Base-by-base conservation (phyloP, 495 filamentous ascomycete genomes). In the Aspergillus bridgeri region DNA sequence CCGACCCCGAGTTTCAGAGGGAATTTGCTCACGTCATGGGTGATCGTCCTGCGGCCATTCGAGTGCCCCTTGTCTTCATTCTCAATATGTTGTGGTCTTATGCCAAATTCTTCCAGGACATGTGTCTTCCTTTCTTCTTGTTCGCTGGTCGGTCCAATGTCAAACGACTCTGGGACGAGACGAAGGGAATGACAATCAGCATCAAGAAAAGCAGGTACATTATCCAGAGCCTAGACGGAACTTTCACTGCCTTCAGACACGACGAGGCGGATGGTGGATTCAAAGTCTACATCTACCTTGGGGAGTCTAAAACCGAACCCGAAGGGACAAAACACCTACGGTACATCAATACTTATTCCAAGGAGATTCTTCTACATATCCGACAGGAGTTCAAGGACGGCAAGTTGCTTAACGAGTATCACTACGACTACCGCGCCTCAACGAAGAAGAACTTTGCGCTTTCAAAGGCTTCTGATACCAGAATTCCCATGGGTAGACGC, bases 1-100 rank as follows among this genome's bases (percentile, higher is more conserved):
- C 82, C 8, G 83, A 86, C 62, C 75, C 79, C 7, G 83, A 86
- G 56, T 84, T 81, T 61, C 83, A 86, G 57, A 68, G 82, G 48
- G 83, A 86, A 51, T 71, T 84, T 50, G 68, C 82, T 13, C 79
- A 79, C 64, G 72, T 79, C 43, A 66, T 78, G n/a, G 59, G 63
- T 38, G 29, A 48, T 5, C 68, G 68, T 22, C 71, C 71, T 6
- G 43, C 59, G 8, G 19, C 75, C 27, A 46, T 81, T 13, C 76
- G 74, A 15, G 72, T 73, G 22, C 75, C 80, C 4, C 54, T 57
- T 11, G 69, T 73, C 0, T 69, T 73, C 25, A 6, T 69, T 0
- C 63, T 85, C 24, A 83, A 75, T 59, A 60, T 70, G 54, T 20
- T 82, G 21, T 85, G 82, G 82, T 68, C 74, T 5, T 83, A 81